phyloP scores from a whole-genome alignment of 192 early-diverging fungal species.

The Coemansia sp. region DNA sequence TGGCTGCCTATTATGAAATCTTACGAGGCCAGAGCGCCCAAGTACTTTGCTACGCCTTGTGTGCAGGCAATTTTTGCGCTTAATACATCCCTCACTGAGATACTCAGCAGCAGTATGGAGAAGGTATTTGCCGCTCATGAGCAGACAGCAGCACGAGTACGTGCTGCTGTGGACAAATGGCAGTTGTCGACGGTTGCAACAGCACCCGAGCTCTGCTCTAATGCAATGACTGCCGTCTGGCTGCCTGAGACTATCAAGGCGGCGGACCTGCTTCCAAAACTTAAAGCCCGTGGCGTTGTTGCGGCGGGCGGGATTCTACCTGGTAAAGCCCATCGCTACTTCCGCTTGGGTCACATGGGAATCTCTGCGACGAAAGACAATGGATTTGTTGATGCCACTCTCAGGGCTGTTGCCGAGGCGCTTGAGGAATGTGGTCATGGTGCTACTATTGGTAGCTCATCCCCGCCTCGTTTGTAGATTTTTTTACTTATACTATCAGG shows the following conservation, averaged over 20 bases:
- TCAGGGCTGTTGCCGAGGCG: slow-evolving; percentile 61
- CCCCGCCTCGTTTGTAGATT: slow-evolving; percentile 42
- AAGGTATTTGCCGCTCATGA: slow-evolving; percentile 75
- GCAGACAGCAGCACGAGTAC: slow-evolving; percentile 70
- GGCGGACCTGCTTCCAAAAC: slow-evolving; percentile 72
- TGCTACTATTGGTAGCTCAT: slow-evolving; percentile 19
- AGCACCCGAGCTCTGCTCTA: slow-evolving; percentile 60
- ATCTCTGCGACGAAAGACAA: slow-evolving; percentile 71
- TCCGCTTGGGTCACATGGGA: slow-evolving; percentile 91
- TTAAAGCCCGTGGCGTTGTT: slow-evolving; percentile 79
- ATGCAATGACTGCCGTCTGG: slow-evolving; percentile 84
- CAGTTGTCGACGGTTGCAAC: slow-evolving; percentile 77
- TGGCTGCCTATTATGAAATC: slow-evolving; percentile 97
- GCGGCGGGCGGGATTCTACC: slow-evolving; percentile 90
- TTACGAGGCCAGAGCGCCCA: slow-evolving; percentile 88
- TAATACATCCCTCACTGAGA: slow-evolving; percentile 75
- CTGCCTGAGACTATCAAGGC: slow-evolving; percentile 79
- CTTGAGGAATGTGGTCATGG: slow-evolving; percentile 57
- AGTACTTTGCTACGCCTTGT: slow-evolving; percentile 96
- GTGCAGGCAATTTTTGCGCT: slow-evolving; percentile 92
- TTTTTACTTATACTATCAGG: not conserved
- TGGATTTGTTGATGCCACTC: slow-evolving; percentile 64
- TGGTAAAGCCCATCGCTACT: slow-evolving; percentile 82
- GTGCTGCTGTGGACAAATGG: slow-evolving; percentile 62
- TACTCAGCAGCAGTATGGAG: slow-evolving; percentile 70